Base-by-base conservation (phyloP, 352 stramenopile genomes). In the Phytophthora lateralis region DNA sequence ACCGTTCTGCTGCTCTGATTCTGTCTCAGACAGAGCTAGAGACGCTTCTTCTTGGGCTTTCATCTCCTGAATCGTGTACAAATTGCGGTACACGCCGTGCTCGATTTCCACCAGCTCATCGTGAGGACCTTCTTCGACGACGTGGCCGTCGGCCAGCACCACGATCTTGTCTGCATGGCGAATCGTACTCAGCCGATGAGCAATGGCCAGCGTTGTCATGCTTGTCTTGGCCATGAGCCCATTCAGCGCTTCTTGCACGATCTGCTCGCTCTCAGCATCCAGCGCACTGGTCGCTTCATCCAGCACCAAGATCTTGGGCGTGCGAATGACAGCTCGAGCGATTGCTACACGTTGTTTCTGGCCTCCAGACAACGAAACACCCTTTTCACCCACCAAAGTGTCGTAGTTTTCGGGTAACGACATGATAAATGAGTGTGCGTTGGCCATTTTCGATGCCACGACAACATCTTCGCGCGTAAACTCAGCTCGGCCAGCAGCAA, bases 151-250 rank as follows among this genome's bases (percentile, higher is more conserved):
- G 10, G 6, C 10, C 29, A 34, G 7, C 29, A 34, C 77, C 1
- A 80, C 55, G 14, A 56, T 56, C 14, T 47, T 56, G 8, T 56
- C 49, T 15, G 49, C 49, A 14, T 35, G 49, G 2, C 75, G 76
- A n/a, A 91, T 66, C 8, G 79, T 89, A 10, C 45, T 94, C 18
- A 99, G 64, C 3, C 95, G 80, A 71, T 99, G 96, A 0, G 96
- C 96, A 52, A 98, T 97, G 3, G 68, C 51, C 51, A 80, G 48
- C 5, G 61, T 61, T 32, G 98, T 98, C 27, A 84, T 86, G 17
- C 75, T 69, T 0, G 69, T 82, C 58, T 71, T 49, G 18, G 29
- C 35, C 30, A 57, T 51, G 49, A 57, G 12, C 3, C 41, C 24
- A 26, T 70, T 41, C 38, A 70, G 42, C 7, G 61, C 21, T 3